phyloP scores from a whole-genome alignment of 2,329 filamentous ascomycete genomes.

The Sclerotinia minor region DNA sequence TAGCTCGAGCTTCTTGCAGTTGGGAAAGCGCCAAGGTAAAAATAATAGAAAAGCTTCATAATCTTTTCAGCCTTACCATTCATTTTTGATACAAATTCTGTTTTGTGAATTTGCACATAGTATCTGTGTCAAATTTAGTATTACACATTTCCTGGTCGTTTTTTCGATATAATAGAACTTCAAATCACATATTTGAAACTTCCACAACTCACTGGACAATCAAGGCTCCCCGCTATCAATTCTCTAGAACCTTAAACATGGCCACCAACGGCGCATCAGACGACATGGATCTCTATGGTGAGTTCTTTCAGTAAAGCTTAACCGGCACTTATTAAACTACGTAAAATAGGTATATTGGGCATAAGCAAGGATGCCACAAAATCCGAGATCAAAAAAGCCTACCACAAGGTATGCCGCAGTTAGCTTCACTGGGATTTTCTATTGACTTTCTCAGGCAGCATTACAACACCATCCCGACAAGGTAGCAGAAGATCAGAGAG shows the following conservation, averaged over 20 bases:
- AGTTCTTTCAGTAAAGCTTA: slow-evolving; percentile 30
- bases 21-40: slow-evolving; percentile 10
- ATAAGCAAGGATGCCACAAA: slow-evolving; percentile 70
- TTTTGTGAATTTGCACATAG: slow-evolving; percentile 18
- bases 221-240: slow-evolving; percentile 17
- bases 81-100: slow-evolving; percentile 7
- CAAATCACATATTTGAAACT: background rate
- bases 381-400: slow-evolving; percentile 90
- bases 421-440: slow-evolving; percentile 24
- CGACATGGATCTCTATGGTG: slow-evolving; percentile 63
- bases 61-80: slow-evolving; percentile 18
- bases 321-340: slow-evolving; percentile 35
- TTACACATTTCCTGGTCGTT: background rate
- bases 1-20: slow-evolving; percentile 1
- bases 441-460: slow-evolving; percentile 62
- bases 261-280: slow-evolving; percentile 37
- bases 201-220: background rate
- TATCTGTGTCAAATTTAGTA: background rate
- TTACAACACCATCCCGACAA: slow-evolving; percentile 93
- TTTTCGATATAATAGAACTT: background rate
- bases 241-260: slow-evolving; percentile 32
- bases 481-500: slow-evolving; percentile 80
- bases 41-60: slow-evolving; percentile 13
- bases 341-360: slow-evolving; percentile 70
- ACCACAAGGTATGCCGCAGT: slow-evolving; percentile 71